phyloP scores from a whole-genome alignment of 306 rosid genomes.

The Quercus ilex region DNA sequence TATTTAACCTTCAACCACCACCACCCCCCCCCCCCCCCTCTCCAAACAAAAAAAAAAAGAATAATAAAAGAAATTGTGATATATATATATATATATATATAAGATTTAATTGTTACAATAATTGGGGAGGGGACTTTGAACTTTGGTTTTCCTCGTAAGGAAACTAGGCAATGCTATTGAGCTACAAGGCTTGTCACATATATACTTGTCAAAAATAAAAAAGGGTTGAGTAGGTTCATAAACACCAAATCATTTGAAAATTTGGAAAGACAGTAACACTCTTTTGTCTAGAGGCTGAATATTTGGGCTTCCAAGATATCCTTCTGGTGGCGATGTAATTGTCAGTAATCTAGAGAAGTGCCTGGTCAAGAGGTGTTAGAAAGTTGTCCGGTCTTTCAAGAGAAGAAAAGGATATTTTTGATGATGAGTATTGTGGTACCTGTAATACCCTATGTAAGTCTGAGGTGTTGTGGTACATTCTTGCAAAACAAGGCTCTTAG shows the following conservation, averaged over 20 bases:
- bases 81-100: too few species aligned
- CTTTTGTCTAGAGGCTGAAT: not conserved
- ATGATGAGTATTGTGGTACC: not conserved
- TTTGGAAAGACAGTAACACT: not conserved
- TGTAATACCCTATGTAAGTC: too few species aligned
- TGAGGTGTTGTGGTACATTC: too few species aligned
- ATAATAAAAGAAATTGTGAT: too few species aligned
- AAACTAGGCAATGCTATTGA: too few species aligned
- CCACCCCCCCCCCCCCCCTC: not conserved
- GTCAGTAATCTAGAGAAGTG: not conserved
- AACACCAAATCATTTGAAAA: not conserved
- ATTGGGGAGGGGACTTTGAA: too few species aligned
- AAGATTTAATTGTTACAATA: too few species aligned
- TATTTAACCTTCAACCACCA: not conserved
- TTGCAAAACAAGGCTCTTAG: not conserved
- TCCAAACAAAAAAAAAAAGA: not conserved
- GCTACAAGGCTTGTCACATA: too few species aligned
- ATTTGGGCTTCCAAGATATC: not conserved
- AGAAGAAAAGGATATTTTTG: not conserved
- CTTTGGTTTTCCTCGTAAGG: too few species aligned
- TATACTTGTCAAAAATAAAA: too few species aligned
- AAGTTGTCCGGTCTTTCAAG: not conserved
- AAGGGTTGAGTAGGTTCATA: too few species aligned
- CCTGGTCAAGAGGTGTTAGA: not conserved
- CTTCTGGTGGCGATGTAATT: not conserved